Percentiles rank a stretch among this genome's conserved stretches.
These are phyloP conservation scores for Silene conica DNA, from an alignment of 148 eudicot genomes.

Conservation along the genomic window DNA sequence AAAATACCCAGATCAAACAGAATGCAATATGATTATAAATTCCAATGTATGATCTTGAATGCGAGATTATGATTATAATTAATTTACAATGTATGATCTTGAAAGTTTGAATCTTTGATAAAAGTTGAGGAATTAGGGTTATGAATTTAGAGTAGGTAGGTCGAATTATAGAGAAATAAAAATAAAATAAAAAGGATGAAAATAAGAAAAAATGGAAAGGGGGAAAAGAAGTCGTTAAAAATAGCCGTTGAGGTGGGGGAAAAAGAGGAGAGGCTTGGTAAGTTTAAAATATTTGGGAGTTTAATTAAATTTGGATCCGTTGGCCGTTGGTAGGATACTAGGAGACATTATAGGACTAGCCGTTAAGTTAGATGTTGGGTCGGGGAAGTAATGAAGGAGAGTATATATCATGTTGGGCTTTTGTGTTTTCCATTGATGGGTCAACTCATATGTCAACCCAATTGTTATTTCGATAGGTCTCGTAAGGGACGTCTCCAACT, in stretches of 20 bases:
- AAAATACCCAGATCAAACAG: background rate
- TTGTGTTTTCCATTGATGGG: too few relatives aligned
- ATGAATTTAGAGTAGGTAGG: conserved; percentile 10
- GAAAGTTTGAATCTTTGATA: background rate
- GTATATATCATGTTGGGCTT: too few relatives aligned
- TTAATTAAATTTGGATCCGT: conserved; percentile 21
- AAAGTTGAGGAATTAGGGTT: conserved; percentile 22
- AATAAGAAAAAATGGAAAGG: background rate
- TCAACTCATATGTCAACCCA: too few relatives aligned
- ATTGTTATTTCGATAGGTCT: too few relatives aligned
- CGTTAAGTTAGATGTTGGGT: conserved; percentile 17
- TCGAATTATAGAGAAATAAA: conserved; percentile 4
- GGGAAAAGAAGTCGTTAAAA: conserved; percentile 20
- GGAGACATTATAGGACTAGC: conserved; percentile 16
- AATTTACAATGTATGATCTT: background rate
- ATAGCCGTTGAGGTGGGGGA: conserved; percentile 28
- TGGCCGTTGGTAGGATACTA: conserved; percentile 19
- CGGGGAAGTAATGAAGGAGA: too few relatives aligned
- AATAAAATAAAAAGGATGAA: background rate
- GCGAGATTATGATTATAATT: background rate
- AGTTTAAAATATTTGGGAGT: conserved; percentile 11
- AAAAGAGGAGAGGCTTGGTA: background rate
- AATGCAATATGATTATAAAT: background rate
- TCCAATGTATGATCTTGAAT: conserved; percentile 5
- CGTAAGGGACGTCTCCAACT: too few relatives aligned